phyloP scores from a whole-genome alignment of 148 eudicot species.

The Rhododendron griersonianum region DNA sequence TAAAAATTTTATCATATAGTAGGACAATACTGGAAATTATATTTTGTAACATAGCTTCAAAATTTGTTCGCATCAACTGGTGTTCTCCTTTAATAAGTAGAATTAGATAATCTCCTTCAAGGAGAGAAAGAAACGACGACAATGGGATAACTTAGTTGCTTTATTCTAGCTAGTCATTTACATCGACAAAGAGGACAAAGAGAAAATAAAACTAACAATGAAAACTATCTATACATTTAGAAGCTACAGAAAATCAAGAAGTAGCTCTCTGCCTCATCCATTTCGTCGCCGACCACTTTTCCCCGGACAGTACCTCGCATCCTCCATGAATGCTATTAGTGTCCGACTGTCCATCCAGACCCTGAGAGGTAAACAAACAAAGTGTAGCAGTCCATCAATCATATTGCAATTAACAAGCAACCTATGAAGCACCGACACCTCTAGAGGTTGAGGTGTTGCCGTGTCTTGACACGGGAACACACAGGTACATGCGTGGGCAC shows the following conservation, averaged over 20 bases:
- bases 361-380: slow-evolving; percentile 36
- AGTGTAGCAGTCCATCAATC: neutral
- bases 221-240: neutral
- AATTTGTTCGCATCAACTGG: neutral
- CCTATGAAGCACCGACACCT: too few species aligned
- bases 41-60: neutral
- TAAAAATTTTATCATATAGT: too few species aligned
- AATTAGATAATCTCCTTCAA: too few species aligned
- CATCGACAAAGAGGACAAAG: neutral
- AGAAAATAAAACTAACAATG: neutral
- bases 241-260: slow-evolving; percentile 19
- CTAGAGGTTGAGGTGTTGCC: too few species aligned
- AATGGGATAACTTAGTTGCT: neutral
- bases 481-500: too few species aligned
- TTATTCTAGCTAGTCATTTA: neutral
- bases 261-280: slow-evolving; percentile 89
- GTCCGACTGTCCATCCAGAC: slow-evolving; percentile 87
- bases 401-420: neutral
- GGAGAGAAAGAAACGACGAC: neutral
- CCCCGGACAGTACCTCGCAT: slow-evolving; percentile 82
- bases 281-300: slow-evolving; percentile 98
- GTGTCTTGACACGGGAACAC: too few species aligned
- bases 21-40: too few species aligned
- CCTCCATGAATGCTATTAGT: slow-evolving; percentile 88
- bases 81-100: neutral